Base-by-base conservation (phyloP, 768 basidiomycete genomes). In the Suillus hirtellus region DNA sequence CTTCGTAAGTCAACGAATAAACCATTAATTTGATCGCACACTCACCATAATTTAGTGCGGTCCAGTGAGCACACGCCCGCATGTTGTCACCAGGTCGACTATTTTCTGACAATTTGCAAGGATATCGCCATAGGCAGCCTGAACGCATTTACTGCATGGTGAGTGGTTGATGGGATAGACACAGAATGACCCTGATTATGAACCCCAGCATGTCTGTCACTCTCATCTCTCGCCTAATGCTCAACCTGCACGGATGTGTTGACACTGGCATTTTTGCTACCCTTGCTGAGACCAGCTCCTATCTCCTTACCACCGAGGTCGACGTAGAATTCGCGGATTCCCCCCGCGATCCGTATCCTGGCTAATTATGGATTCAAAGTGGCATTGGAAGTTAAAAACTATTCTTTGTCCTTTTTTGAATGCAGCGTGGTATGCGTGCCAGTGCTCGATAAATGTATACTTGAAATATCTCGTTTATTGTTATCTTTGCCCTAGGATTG, bases 171-270 rank as follows among this genome's bases (percentile, higher is more conserved):
- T 53, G 31, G 1, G 19, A 53, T 34, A 34, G 9, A 34, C 2
- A 53, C 31, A 0, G 10, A 11, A 11, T 10, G 52, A 53, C 34
- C 17, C 17, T 53, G 12, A 31, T 4, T 19, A 34, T 34, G 52
- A 34, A 2, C 40, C 43, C 4, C 50, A 84, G 84, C 65, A 73
- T 84, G 14, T 82, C 84, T 4, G 76, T 84, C 6, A 80, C 78
- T 1, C 77, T 85, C 79, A 80, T 85, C 73, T 84, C 83, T 14
- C 83, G 84, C 17, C 77, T 86, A 1, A 82, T 85, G 78, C 78
- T 86, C 47, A 86, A 86, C 69, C 77, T 86, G 4, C 80, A 85
- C 66, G 70, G 77, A 70, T 77, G 71, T 24, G 79, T 78, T 5
- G 63, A 64, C 37, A 31, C 15, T 2, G 63, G 63, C 24, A 61